Evolutionary conservation across 2,329 filamentous ascomycete species (phyloP).

Genomic region (Colletotrichum magnum): DNA sequence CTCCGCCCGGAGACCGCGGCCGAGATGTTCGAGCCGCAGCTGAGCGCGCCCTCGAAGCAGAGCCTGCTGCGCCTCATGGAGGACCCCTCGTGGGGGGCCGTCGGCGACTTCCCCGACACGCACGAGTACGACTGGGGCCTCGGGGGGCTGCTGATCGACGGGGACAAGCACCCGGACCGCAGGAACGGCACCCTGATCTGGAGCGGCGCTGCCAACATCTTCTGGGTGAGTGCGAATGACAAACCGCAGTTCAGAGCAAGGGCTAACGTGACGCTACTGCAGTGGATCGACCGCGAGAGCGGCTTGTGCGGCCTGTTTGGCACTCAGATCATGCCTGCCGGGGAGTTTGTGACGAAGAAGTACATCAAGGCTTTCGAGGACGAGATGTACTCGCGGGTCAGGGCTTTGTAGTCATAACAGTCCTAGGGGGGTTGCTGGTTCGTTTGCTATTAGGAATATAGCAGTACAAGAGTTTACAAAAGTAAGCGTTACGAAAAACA

Average conservation of each 20-base stretch:
- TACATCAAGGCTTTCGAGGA: conserved; percentile 55
- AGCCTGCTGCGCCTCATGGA: conserved; percentile 47
- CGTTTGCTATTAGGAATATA: too few species aligned
- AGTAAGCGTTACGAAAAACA: too few species aligned
- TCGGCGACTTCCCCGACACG: conserved; percentile 49
- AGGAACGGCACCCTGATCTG: conserved; percentile 57
- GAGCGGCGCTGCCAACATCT: conserved; percentile 61
- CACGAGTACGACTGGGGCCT: conserved; percentile 57
- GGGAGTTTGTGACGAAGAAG: conserved; percentile 44
- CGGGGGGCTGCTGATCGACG: conserved; percentile 58
- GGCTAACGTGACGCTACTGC: background rate
- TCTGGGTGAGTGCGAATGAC: conserved; percentile 58
- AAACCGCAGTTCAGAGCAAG: accelerated
- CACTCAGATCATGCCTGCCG: conserved; percentile 59
- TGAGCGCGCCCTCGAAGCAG: conserved; percentile 45
- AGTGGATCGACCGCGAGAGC: conserved; percentile 52
- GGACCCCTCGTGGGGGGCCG: conserved; percentile 43
- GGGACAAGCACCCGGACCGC: conserved; percentile 52
- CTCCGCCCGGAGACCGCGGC: conserved; percentile 58
- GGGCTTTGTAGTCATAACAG: background rate
- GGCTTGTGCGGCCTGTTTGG: conserved; percentile 58
- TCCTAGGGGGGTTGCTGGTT: too few species aligned
- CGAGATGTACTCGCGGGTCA: conserved; percentile 53
- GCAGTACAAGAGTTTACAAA: too few species aligned
- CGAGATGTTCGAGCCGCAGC: conserved; percentile 63